Base-by-base conservation (phyloP, 495 filamentous ascomycete genomes). In the Bathelium albidoporum region DNA sequence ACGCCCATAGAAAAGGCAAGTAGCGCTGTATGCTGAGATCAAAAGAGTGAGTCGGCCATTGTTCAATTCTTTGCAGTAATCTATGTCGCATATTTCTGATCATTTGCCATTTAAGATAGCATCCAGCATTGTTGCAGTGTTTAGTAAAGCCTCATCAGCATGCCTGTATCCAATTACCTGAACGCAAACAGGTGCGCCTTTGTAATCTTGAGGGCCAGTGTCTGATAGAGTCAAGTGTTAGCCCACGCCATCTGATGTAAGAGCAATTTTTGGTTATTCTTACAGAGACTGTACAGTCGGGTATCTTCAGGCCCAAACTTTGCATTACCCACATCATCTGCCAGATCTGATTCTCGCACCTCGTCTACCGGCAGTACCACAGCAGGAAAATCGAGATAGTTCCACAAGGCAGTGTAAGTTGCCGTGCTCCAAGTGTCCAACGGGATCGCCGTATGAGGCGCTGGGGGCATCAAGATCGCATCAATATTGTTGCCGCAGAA, bases 401-500 rank as follows among this genome's bases (percentile, higher is more conserved):
- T 55, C 49, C 49, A 55, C 49, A 55, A 55, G 49, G 22, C 20
- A 32, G 49, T 55, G 24, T 55, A 55, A 55, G 49, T 55, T 28
- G 49, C 49, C 49, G 49, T 55, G 49, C 20, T 55, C 49, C 49
- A 55, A 55, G 73, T 77, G 69, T 83, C 81, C 66, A 78, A 73
- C 9, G 70, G 68, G 28, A 76, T 71, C 0, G 81, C 79, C 10
- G 77, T 79, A 28, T 69, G 77, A 72, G 82, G 81, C 44, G 76
- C 74, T 45, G 73, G 75, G 16, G 80, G 77, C 44, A 73, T 72
- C 9, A 83, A 7, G 58, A 82, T 65, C 1, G 76, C 71, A 72
- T 83, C 80, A 14, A 82, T 66, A 29, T 73, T 41, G 32, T 74
- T 65, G 58, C 67, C 58, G 2, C 71, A 63, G 67, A 74, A 70